Evolutionary conservation across 768 basidiomycete genomes (phyloP).

Genomic region (Polyporus arcularius): DNA sequence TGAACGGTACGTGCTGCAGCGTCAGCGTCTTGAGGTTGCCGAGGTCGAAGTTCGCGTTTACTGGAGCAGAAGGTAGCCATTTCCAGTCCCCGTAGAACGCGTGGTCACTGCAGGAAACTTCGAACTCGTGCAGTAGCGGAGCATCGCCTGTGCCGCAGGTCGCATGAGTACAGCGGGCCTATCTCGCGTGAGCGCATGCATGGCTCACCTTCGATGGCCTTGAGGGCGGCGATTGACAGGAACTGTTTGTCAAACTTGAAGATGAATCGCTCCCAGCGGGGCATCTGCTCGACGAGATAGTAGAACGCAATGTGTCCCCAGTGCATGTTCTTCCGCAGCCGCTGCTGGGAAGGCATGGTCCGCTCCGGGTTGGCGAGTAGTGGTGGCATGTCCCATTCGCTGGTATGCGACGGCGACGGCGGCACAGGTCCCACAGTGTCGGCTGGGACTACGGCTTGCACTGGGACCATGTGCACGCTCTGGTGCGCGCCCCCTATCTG

Average conservation of each 20-base stretch:
- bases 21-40: constrained; percentile 58
- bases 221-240: constrained; percentile 70
- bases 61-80: constrained; percentile 64
- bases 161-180: not conserved
- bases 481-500: constrained; percentile 15
- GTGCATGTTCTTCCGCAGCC: constrained; percentile 50
- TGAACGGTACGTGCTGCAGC: constrained; percentile 73
- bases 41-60: constrained; percentile 37
- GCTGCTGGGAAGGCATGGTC: constrained; percentile 29
- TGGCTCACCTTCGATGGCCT: constrained; percentile 65
- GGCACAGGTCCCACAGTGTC: constrained; percentile 4
- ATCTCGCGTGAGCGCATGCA: not conserved
- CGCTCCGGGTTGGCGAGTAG: constrained; percentile 16
- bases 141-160: constrained; percentile 55
- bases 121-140: constrained; percentile 73
- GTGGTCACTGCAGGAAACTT: constrained; percentile 71
- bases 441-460: constrained; percentile 5
- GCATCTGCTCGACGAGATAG: constrained; percentile 80
- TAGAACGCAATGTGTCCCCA: constrained; percentile 84
- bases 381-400: constrained; percentile 25
- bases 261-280: constrained; percentile 79
- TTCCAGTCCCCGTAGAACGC: constrained; percentile 65
- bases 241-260: constrained; percentile 81
- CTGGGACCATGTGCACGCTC: constrained; percentile 12
- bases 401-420: constrained; percentile 3